These are phyloP conservation scores for Lactifluus pinguis DNA, from an alignment of 768 basidiomycete genomes.

Conservation along the genomic window DNA sequence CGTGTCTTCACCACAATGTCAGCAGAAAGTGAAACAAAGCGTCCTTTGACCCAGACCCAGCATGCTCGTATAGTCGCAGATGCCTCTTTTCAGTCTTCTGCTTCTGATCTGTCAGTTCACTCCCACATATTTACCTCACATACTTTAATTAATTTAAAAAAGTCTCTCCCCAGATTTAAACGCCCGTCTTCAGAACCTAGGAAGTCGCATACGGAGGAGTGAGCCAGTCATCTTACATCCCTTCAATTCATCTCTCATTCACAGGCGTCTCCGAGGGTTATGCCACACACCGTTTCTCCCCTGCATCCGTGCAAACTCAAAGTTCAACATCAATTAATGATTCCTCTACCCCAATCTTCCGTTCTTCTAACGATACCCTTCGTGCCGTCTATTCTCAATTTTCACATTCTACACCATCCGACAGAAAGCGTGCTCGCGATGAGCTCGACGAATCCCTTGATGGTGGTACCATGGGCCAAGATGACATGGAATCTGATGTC, in stretches of 20 bases:
- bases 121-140: neutral
- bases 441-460: slow-evolving; percentile 10
- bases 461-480: slow-evolving; percentile 1
- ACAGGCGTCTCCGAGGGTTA: slow-evolving; percentile 59
- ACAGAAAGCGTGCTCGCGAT: slow-evolving; percentile 31
- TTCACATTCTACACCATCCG: slow-evolving; percentile 27
- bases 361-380: slow-evolving; percentile 47
- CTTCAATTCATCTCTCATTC: slow-evolving; percentile 23
- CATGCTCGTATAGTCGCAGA: neutral
- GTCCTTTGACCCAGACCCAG: slow-evolving; percentile 7
- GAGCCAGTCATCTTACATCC: slow-evolving; percentile 19
- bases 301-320: neutral
- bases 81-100: neutral
- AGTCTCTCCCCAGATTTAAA: slow-evolving; percentile 38
- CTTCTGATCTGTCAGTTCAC: slow-evolving; percentile 2
- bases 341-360: slow-evolving; percentile 32
- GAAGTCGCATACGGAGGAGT: slow-evolving; percentile 56
- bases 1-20: neutral
- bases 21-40: neutral
- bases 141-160: neutral
- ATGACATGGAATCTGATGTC: neutral
- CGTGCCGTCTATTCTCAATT: slow-evolving; percentile 36
- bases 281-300: slow-evolving; percentile 23
- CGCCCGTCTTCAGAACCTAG: slow-evolving; percentile 46
- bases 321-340: slow-evolving; percentile 10